A percentile compares a stretch with the other conserved stretches of the same genome.
Evolutionary conservation across 2,329 filamentous ascomycete species (phyloP).

Genomic region (Fusarium bulbicola): DNA sequence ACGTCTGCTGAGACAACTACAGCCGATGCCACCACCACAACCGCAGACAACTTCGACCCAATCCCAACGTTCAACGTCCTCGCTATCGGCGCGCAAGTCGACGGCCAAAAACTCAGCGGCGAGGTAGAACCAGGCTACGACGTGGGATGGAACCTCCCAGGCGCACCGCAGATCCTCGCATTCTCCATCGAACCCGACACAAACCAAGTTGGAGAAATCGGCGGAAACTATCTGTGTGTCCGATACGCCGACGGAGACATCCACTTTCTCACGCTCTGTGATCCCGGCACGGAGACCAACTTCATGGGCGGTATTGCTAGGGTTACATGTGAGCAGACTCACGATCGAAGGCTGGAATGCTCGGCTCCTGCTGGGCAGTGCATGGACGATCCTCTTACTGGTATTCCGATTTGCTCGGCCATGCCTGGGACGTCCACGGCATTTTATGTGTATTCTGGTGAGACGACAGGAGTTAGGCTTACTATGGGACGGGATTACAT

Average conservation of each 20-base stretch:
- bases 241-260: background rate
- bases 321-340: background rate
- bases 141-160: background rate
- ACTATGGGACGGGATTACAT: background rate
- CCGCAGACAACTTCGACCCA: background rate
- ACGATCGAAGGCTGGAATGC: background rate
- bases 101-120: background rate
- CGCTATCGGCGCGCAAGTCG: background rate
- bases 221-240: background rate
- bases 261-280: background rate
- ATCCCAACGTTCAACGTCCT: background rate
- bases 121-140: background rate
- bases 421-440: background rate
- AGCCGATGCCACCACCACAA: background rate
- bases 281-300: background rate
- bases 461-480: background rate
- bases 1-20: background rate
- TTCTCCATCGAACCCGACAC: background rate
- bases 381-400: background rate
- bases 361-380: background rate
- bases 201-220: background rate
- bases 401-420: background rate
- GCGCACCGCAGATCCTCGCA: background rate
- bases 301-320: background rate
- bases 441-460: background rate